A percentile compares a stretch with the other conserved stretches of the same genome.
These are phyloP conservation scores for Didymellaceae sp. DNA, from an alignment of 2,329 filamentous ascomycete species.

Conservation along the genomic window DNA sequence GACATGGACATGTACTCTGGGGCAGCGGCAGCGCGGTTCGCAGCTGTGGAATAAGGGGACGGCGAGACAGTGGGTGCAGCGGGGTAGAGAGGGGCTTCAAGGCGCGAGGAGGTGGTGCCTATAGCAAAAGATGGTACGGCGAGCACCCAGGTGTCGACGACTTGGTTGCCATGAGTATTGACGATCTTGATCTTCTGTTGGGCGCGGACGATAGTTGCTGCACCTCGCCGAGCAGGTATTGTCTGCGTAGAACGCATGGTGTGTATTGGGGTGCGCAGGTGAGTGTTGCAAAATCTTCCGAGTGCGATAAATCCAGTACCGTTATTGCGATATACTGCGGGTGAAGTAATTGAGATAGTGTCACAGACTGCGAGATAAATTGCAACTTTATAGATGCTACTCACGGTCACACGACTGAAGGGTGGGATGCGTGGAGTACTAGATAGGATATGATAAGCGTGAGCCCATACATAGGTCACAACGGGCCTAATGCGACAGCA, in stretches of 20 bases:
- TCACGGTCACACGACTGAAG: background rate
- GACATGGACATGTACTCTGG: constrained; percentile 48
- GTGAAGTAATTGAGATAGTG: too few species aligned
- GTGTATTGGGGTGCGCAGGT: too few species aligned
- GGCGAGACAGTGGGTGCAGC: constrained; percentile 32
- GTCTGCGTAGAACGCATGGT: constrained; percentile 31
- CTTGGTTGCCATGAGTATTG: constrained; percentile 58
- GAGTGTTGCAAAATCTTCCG: too few species aligned
- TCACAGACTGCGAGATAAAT: too few species aligned
- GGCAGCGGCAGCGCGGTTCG: constrained; percentile 36
- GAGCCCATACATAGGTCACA: background rate
- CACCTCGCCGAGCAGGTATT: constrained; percentile 55
- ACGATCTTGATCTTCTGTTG: constrained; percentile 54
- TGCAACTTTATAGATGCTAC: background rate
- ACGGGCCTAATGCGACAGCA: too few species aligned
- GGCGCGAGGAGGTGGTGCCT: constrained; percentile 26
- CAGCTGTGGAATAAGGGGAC: constrained; percentile 27
- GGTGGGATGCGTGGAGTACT: constrained; percentile 4
- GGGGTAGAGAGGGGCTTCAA: constrained; percentile 39
- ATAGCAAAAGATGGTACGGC: constrained; percentile 38
- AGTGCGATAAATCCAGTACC: too few species aligned
- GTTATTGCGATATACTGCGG: too few species aligned
- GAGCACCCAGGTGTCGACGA: constrained; percentile 59
- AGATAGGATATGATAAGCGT: constrained; percentile 11
- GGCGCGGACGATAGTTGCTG: constrained; percentile 47